Base-by-base conservation (phyloP, 306 rosid species). In the Luffa aegyptiaca region DNA sequence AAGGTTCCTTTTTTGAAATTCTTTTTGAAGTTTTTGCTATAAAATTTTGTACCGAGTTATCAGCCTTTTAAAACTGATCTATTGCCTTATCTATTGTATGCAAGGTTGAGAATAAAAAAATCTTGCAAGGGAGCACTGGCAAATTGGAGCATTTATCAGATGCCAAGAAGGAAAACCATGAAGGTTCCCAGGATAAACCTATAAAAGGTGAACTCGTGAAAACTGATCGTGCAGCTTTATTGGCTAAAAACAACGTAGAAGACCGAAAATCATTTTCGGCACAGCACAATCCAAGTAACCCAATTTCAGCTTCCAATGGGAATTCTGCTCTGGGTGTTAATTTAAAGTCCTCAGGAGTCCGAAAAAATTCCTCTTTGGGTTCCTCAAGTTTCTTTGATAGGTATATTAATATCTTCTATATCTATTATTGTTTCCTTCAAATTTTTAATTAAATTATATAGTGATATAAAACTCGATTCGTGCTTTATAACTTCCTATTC, bases 41-140 rank as follows among this genome's bases (percentile, higher is more conserved):
- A 46, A 48, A 72, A 21, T 8, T 72, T 44, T 70, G 36, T 26
- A 13, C 58, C 17, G 5, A 48, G 20, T 6, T 6, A 46, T 72
- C 20, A 21, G 41, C 77, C 21, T n/a, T 26, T 76, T 48, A 31
- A 58, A 14, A 35, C 56, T 65, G 69, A 77, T 58, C 20, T 20
- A 31, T 42, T 76, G 36, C 16, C 79, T 26, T 33, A 35, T 57
- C 44, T n/a, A 46, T 61, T 36, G 10, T 51, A 58, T 16, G 39
- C 75, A 84, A 94, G 98, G 96, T 92, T 86, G 98, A 92, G 86
- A 95, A 90, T 87, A 89, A 90, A 64, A 90, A 87, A 88, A 95
- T 95, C 87, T 85, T 90, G 88, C 93, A 81, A 82, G 88, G 72
- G 59, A 88, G 82, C 76, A 57, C 20, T 44, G 90, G 79, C 45